Evolutionary conservation across 2,329 filamentous ascomycete genomes (phyloP).

Genomic region (Cordyceps cateniannulata): DNA sequence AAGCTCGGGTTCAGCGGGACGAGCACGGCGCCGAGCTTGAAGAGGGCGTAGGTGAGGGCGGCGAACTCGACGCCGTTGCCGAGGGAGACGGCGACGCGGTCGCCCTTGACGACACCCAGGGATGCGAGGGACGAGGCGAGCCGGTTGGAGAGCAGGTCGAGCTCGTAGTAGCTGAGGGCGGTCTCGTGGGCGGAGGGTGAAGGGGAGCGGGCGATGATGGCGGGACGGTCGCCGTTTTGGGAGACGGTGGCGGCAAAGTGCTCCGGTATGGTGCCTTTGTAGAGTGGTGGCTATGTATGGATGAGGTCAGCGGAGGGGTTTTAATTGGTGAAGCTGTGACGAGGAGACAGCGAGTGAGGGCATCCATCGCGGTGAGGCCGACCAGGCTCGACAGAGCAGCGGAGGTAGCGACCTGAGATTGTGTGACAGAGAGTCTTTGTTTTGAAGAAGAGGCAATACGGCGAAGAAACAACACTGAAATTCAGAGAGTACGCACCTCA

Average conservation of each 20-base stretch:
- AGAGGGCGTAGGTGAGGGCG: constrained; percentile 78
- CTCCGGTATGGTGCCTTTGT: constrained; percentile 62
- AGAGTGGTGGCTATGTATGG: constrained; percentile 47
- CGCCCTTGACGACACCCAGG: constrained; percentile 70
- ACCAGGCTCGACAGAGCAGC: not conserved
- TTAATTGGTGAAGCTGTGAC: too few species aligned
- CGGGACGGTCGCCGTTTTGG: constrained; percentile 55
- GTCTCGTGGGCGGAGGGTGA: constrained; percentile 50
- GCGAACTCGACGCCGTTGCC: constrained; percentile 84
- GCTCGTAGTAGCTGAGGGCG: constrained; percentile 63
- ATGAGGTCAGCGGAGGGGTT: not conserved
- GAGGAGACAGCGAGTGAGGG: not conserved
- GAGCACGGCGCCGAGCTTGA: constrained; percentile 89
- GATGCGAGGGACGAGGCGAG: constrained; percentile 64
- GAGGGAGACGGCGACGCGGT: constrained; percentile 77
- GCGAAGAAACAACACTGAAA: not conserved
- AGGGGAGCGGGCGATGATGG: constrained; percentile 46
- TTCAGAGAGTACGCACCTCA: constrained; percentile 8
- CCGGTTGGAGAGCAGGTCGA: constrained; percentile 71
- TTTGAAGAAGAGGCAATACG: not conserved
- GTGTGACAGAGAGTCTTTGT: not conserved
- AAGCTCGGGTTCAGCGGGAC: constrained; percentile 93
- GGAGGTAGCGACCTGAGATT: too few species aligned
- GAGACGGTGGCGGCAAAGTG: constrained; percentile 64
- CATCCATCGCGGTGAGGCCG: not conserved